Evolutionary conservation across 2,329 filamentous ascomycete genomes (phyloP).

Genomic region (Balansia obtecta): DNA sequence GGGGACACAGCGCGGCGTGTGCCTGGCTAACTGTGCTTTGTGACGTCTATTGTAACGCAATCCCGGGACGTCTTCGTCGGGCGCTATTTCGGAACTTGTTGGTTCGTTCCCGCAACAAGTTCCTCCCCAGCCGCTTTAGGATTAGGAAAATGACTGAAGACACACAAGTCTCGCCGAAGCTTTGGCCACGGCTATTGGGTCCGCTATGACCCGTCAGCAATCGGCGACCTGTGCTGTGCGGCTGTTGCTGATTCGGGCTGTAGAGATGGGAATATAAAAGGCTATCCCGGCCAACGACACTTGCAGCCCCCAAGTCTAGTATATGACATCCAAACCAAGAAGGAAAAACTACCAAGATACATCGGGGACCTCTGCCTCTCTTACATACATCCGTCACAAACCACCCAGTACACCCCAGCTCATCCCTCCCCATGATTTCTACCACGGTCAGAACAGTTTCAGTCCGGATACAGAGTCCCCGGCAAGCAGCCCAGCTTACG

Average conservation of each 20-base stretch:
- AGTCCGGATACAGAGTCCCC: conserved; percentile 8
- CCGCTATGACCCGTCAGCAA: background rate
- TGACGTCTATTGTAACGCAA: background rate
- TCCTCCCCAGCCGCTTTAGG: too few relatives aligned
- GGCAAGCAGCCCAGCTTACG: conserved; percentile 14
- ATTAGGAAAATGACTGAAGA: too few relatives aligned
- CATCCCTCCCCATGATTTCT: conserved; percentile 14
- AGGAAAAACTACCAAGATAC: background rate
- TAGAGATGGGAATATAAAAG: background rate
- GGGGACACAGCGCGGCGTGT: too few relatives aligned
- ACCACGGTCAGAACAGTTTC: conserved; percentile 13
- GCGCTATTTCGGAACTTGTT: background rate
- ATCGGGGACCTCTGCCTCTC: background rate
- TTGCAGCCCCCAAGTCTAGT: background rate
- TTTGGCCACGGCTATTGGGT: too few relatives aligned
- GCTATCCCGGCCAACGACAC: background rate
- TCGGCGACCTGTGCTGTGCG: background rate
- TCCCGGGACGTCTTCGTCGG: conserved; percentile 4
- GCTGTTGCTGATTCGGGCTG: too few relatives aligned
- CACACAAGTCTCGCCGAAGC: background rate
- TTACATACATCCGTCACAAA: background rate
- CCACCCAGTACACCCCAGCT: background rate
- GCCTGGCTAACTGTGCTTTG: too few relatives aligned
- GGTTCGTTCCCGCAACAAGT: background rate
- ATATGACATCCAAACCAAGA: background rate